phyloP scores from a whole-genome alignment of 139 green algal genomes.

The Closterium sp. region DNA sequence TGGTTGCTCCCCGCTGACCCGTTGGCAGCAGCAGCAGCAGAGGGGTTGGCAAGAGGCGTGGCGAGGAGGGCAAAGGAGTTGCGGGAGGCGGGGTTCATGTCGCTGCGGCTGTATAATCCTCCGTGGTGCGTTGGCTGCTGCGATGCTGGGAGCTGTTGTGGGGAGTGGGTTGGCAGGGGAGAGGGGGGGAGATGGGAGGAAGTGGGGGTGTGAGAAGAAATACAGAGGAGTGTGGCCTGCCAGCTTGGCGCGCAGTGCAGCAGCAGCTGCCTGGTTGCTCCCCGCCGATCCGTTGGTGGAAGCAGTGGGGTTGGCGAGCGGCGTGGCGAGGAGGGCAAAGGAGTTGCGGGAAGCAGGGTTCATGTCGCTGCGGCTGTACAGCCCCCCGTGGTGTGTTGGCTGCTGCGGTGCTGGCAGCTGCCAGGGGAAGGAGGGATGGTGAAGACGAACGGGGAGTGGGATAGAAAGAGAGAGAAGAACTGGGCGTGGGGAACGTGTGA shows the following conservation, averaged over 20 bases:
- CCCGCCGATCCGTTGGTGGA: background rate
- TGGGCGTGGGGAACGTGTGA: too few relatives aligned
- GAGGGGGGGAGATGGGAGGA: too few relatives aligned
- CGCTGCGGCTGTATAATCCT: background rate
- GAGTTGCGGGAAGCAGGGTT: background rate
- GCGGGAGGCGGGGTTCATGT: background rate
- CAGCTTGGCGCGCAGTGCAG: conserved; percentile 18
- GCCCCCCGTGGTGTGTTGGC: background rate
- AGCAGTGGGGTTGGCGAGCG: background rate
- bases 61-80: background rate
- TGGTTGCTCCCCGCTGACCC: background rate
- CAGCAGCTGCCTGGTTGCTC: conserved; percentile 16
- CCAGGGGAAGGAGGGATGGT: too few relatives aligned
- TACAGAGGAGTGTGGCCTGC: background rate
- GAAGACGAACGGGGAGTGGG: too few relatives aligned
- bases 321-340: background rate
- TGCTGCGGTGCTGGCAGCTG: background rate
- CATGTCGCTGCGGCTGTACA: background rate
- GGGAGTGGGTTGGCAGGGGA: too few relatives aligned
- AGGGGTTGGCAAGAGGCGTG: background rate
- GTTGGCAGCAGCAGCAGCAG: background rate
- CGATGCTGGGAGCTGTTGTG: background rate
- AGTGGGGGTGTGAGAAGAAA: too few relatives aligned
- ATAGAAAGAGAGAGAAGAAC: too few relatives aligned
- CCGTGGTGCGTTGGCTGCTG: background rate